Conservation (phyloP, 306 rosid species). For the Citrullus amarus region DNA sequence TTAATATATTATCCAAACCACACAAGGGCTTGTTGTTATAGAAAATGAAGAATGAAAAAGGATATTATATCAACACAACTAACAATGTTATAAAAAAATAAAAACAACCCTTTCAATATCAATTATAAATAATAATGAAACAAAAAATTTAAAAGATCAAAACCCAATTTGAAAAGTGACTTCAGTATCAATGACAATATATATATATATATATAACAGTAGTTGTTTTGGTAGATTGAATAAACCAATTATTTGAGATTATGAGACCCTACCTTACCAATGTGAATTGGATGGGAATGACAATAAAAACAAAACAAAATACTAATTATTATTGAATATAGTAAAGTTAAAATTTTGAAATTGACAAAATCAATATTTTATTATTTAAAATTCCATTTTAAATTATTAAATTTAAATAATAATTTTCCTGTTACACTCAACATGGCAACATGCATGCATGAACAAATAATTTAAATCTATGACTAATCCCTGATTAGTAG, state of each 20-base stretch:
- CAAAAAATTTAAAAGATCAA: too few species aligned
- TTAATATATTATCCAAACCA: background rate
- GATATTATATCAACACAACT: background rate
- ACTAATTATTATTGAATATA: background rate
- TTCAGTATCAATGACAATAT: too few species aligned
- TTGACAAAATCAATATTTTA: background rate
- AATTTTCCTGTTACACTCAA: background rate
- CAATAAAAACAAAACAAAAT: background rate
- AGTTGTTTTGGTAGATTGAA: background rate
- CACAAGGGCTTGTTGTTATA: background rate
- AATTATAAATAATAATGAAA: too few species aligned
- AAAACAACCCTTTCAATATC: too few species aligned
- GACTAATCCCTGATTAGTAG: background rate
- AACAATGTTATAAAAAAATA: background rate
- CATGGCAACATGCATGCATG: slow-evolving; percentile 1
- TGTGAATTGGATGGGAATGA: background rate
- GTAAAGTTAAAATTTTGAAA: background rate
- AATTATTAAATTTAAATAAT: background rate
- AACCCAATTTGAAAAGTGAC: too few species aligned
- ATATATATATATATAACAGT: too few species aligned
- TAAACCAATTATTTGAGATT: too few species aligned
- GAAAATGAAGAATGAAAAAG: too few species aligned
- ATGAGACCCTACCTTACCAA: background rate
- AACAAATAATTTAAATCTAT: background rate
- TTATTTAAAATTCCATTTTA: background rate